These are phyloP conservation scores for Xylaria sp. DNA, from an alignment of 495 filamentous ascomycete genomes.

Conservation along the genomic window DNA sequence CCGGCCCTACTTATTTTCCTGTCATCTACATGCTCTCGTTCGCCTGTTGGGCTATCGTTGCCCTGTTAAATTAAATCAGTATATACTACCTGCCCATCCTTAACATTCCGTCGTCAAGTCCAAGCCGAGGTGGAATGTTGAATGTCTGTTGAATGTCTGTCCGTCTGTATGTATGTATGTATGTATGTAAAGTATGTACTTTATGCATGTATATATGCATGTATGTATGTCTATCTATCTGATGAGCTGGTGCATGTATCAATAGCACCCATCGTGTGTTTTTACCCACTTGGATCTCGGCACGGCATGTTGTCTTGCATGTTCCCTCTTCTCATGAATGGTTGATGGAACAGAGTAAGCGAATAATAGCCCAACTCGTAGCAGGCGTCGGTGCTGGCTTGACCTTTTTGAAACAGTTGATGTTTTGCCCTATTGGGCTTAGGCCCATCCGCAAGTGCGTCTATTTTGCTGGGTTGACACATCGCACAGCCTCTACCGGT, in stretches of 20 bases:
- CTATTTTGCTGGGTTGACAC: constrained; percentile 23
- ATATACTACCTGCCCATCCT: not conserved
- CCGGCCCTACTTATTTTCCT: not conserved
- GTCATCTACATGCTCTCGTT: not conserved
- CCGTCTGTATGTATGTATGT: not conserved
- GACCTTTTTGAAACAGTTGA: constrained; percentile 20
- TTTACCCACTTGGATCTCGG: constrained; percentile 16
- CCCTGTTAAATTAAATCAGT: not conserved
- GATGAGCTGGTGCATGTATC: constrained; percentile 11
- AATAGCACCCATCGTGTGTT: not conserved
- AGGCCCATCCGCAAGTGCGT: constrained; percentile 1
- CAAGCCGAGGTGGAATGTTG: not conserved
- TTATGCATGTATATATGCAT: constrained; percentile 6
- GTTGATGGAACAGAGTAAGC: constrained; percentile 15
- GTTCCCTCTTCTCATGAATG: constrained; percentile 20
- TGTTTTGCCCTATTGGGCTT: constrained; percentile 24
- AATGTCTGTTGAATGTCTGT: not conserved
- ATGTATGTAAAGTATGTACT: too few relatives aligned
- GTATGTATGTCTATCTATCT: not conserved
- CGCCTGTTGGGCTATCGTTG: not conserved
- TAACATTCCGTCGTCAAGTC: not conserved
- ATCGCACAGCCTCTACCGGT: constrained; percentile 23
- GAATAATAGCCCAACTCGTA: constrained; percentile 17
- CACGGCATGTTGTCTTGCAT: constrained; percentile 30
- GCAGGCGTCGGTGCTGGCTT: constrained; percentile 14